Base-by-base conservation (phyloP, 2,329 filamentous ascomycete genomes). In the Fusarium clavum region DNA sequence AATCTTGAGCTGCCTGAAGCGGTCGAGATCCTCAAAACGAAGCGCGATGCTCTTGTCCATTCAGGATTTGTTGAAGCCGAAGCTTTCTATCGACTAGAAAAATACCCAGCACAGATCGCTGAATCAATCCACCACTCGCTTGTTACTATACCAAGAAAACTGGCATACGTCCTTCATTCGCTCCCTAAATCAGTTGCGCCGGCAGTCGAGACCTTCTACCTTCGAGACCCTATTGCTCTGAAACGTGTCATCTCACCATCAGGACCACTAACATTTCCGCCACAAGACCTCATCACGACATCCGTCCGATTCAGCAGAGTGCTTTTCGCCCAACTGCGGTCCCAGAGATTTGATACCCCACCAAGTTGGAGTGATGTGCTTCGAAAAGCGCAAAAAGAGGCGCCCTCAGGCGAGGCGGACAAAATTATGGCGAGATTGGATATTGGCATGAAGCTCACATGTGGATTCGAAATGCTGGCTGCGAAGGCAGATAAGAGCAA, bases 121-220 rank as follows among this genome's bases (percentile, higher is more conserved):
- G 85, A 90, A 22, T 94, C 92, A 18, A 83, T 94, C n/a, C 96
- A 99, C 78, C 86, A 91, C 75, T 87, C 93, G 1, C 80, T 90
- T 6, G 82, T 94, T 27, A 91, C 88, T 0, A 85, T 99, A 32
- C 96, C 96, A 0, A 89, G 96, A 62, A 94, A 91, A 71, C 81
- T 97, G 29, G 95, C 94, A 9, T 91, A 91, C 71, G 84, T 98
- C 40, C 82, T 99, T 4, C 92, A 95, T 73, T 82, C 87, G 45
- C 88, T 90, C 24, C 93, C 94, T 1, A 87, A 90, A 18, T 90
- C 92, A 64, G 90, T 98, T 61, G 91, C 94, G 4, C 90, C 94
- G 0, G 94, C 94, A 2, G 88, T 95, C 5, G 97, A 99, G 79
- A 90, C 92, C 1, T 98, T 99, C 79, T 98, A 98, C 78, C 86